Conservation (phyloP, 495 filamentous ascomycete species). For the Cladorrhinum samala region DNA sequence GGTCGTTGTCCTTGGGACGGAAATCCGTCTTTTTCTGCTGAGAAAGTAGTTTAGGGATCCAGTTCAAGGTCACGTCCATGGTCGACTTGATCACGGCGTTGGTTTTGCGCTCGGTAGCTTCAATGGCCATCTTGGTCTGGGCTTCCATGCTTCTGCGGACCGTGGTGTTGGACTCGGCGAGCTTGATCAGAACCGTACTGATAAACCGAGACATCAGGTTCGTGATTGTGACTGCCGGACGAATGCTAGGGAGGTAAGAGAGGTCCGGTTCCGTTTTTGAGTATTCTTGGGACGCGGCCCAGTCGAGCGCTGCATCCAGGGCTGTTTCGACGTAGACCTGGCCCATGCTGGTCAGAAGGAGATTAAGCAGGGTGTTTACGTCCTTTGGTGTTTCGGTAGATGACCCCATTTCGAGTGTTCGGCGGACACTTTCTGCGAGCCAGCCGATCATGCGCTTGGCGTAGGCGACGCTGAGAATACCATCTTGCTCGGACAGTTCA, state of each 20-base stretch:
- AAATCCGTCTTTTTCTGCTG: conserved; percentile 91
- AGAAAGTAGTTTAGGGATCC: conserved; percentile 66
- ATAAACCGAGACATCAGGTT: conserved; percentile 90
- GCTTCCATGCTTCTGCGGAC: conserved; percentile 88
- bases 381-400: conserved; percentile 90
- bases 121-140: conserved; percentile 62
- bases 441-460: conserved; percentile 96
- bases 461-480: conserved; percentile 70
- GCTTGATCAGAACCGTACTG: conserved; percentile 80
- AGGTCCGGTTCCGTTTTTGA: conserved; percentile 83
- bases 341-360: conserved; percentile 83
- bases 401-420: conserved; percentile 81
- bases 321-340: conserved; percentile 93
- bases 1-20: conserved; percentile 77
- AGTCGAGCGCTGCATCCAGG: conserved; percentile 77
- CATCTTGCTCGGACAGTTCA: conserved; percentile 84
- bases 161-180: conserved; percentile 82
- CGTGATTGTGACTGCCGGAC: conserved; percentile 78
- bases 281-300: conserved; percentile 66
- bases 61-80: conserved; percentile 74
- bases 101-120: conserved; percentile 81
- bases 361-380: conserved; percentile 75
- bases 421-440: conserved; percentile 93
- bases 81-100: conserved; percentile 80
- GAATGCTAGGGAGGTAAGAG: conserved; percentile 69